Evolutionary conservation across 1,284 basidiomycete genomes (phyloP).

Genomic region (Rhodotorula mucilaginosa): DNA sequence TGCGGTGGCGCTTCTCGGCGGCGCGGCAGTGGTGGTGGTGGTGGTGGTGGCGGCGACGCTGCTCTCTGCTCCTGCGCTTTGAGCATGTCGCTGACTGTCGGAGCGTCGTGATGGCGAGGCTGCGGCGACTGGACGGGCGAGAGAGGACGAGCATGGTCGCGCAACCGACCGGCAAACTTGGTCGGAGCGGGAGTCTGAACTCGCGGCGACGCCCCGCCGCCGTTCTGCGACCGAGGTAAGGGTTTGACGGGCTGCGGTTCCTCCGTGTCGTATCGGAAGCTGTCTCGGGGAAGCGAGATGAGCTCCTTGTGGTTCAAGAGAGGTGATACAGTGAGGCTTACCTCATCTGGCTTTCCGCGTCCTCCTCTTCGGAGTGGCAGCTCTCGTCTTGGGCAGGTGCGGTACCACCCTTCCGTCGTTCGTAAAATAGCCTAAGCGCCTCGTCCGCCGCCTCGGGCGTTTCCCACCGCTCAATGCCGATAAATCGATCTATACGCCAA

Average conservation of each 20-base stretch:
- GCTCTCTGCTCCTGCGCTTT: not conserved
- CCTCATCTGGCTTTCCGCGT: conserved; percentile 29
- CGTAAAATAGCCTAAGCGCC: conserved; percentile 12
- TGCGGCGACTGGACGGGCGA: not conserved
- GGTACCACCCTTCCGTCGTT: not conserved
- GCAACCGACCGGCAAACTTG: conserved; percentile 37
- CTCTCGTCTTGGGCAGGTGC: not conserved
- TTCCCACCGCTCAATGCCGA: conserved; percentile 60
- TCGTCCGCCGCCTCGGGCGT: conserved; percentile 5
- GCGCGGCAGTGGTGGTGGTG: not conserved
- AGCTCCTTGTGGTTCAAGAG: not conserved
- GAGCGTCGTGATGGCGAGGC: conserved; percentile 11
- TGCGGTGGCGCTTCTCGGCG: not conserved
- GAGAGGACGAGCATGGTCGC: conserved; percentile 10
- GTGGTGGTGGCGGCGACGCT: not conserved
- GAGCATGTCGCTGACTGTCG: conserved; percentile 18
- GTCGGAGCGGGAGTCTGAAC: conserved; percentile 15
- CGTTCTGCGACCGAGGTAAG: not conserved
- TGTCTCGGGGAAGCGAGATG: not conserved
- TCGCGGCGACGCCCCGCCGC: conserved; percentile 14
- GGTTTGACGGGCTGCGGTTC: conserved; percentile 22
- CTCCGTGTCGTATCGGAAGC: conserved; percentile 40
- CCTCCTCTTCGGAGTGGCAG: not conserved
- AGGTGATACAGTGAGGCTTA: not conserved
- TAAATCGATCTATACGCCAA: conserved; percentile 65